Percentiles rank a stretch among this genome's conserved stretches.
phyloP scores from a whole-genome alignment of 2,329 filamentous ascomycete genomes.

The Fusarium sp. region DNA sequence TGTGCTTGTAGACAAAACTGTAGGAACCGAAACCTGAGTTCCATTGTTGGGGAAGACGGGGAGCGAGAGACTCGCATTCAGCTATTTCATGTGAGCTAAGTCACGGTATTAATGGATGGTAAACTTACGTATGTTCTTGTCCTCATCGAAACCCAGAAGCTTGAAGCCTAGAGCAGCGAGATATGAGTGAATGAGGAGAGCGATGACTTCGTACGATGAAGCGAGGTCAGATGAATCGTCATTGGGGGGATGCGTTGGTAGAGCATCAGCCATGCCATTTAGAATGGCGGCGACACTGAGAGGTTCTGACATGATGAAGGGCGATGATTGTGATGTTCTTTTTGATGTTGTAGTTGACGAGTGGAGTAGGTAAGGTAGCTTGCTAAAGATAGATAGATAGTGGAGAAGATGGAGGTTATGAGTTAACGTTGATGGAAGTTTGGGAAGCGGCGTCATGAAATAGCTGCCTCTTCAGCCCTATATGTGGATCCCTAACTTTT shows the following conservation, averaged over 20 bases:
- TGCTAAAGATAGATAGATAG: background rate
- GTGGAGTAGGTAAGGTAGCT: background rate
- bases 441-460: slow-evolving; percentile 37
- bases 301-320: slow-evolving; percentile 38
- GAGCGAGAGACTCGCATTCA: slow-evolving; percentile 65
- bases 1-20: slow-evolving; percentile 87
- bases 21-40: slow-evolving; percentile 77
- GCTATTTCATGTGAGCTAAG: slow-evolving; percentile 30
- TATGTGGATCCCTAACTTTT: slow-evolving; percentile 32
- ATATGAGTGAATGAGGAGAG: slow-evolving; percentile 83
- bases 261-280: slow-evolving; percentile 66
- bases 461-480: slow-evolving; percentile 44
- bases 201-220: slow-evolving; percentile 82
- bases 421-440: background rate
- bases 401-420: slow-evolving; percentile 6
- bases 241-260: slow-evolving; percentile 62
- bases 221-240: slow-evolving; percentile 71
- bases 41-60: slow-evolving; percentile 79
- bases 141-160: slow-evolving; percentile 84
- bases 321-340: background rate
- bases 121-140: slow-evolving; percentile 72
- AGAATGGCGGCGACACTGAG: slow-evolving; percentile 54
- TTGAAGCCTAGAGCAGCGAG: slow-evolving; percentile 84
- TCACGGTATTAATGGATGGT: background rate
- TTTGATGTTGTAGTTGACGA: background rate